Evolutionary conservation across 2,329 filamentous ascomycete species (phyloP), one percentile per base, ranked within the genome.

Genomic region (Phaeophleospora eucalypticola): DNA sequence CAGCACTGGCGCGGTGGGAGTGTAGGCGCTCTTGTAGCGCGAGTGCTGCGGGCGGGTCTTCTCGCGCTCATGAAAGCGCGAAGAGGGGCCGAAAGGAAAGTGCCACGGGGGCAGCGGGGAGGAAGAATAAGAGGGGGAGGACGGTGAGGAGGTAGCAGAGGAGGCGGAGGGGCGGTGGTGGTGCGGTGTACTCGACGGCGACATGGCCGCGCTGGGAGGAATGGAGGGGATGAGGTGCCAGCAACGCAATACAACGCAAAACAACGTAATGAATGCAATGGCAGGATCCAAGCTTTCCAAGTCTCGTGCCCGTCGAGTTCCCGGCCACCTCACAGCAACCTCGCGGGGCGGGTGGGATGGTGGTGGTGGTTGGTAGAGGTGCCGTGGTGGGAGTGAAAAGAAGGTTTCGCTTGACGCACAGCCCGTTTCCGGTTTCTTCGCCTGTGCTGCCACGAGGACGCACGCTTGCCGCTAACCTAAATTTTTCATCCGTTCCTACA

Each of bases 21-120:
- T 58, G 41, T 54, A 57, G 8, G 47, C 53, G 32, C 46, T 53
- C 46, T 58, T 52, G 41, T 45, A 48, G 32, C 54, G 58, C 40
- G 49, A 29, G n/a, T 54, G 54, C 24, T 46, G 39, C 19, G 44
- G 16, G n/a, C 41, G 44, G 27, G 51, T 27, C n/a, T 46, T 45
- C 34, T 49, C 46, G 46, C 55, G 56, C 41, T 57, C 53, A 36
- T 58, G 58, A 47, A 59, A 66, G 38, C 53, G 54, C 32, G 60
- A 60, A 32, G 58, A 61, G 17, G 64, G 64, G 33, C 64, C 62
- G 20, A 29, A 29, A 43, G 39, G 45, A 34, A 41, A 47, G 37
- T 41, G 33, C 35, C 34, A 41, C 35, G 43, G 12, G 39, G 41
- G 29, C 24, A 41, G 34, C 44, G 4, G 20, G 37, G 44, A 29